Conservation (phyloP, 2,329 filamentous ascomycete species). For the Neonectria ditissima region DNA sequence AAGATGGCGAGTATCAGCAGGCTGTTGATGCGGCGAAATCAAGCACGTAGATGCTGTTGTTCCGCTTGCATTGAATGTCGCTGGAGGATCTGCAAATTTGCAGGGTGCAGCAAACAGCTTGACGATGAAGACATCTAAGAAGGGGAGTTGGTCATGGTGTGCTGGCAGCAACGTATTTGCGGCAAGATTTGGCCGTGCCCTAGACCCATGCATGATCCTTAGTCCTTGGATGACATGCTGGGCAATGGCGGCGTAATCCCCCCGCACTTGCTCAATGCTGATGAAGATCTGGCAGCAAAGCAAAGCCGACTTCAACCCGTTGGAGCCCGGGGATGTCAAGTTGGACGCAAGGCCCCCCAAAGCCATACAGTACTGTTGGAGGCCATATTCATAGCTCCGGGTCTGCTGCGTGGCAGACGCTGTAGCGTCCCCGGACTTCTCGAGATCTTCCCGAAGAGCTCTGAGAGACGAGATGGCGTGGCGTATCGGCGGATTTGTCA, state of each 20-base stretch:
- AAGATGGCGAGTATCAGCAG: slow-evolving; percentile 38
- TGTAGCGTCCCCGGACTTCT: slow-evolving; percentile 46
- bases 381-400: slow-evolving; percentile 51
- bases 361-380: slow-evolving; percentile 57
- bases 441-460: slow-evolving; percentile 54
- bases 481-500: slow-evolving; percentile 51
- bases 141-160: slow-evolving; percentile 49
- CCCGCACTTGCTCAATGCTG: slow-evolving; percentile 58
- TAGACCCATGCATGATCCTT: slow-evolving; percentile 57
- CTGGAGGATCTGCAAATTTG: slow-evolving; percentile 51
- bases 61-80: slow-evolving; percentile 30
- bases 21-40: slow-evolving; percentile 40
- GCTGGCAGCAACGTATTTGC: slow-evolving; percentile 47
- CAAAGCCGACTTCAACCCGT: slow-evolving; percentile 52
- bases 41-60: slow-evolving; percentile 31
- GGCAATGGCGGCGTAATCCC: slow-evolving; percentile 55
- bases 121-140: slow-evolving; percentile 57
- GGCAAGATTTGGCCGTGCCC: slow-evolving; percentile 51
- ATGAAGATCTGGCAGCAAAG: slow-evolving; percentile 61
- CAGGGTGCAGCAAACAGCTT: slow-evolving; percentile 57
- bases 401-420: slow-evolving; percentile 45
- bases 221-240: slow-evolving; percentile 58
- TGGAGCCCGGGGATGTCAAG: slow-evolving; percentile 48
- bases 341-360: slow-evolving; percentile 54
- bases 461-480: slow-evolving; percentile 56